Evolutionary conservation across 192 early-diverging fungal species (phyloP), one percentile per base, ranked within the genome.

Genomic region (Bifiguratus adelaidae): DNA sequence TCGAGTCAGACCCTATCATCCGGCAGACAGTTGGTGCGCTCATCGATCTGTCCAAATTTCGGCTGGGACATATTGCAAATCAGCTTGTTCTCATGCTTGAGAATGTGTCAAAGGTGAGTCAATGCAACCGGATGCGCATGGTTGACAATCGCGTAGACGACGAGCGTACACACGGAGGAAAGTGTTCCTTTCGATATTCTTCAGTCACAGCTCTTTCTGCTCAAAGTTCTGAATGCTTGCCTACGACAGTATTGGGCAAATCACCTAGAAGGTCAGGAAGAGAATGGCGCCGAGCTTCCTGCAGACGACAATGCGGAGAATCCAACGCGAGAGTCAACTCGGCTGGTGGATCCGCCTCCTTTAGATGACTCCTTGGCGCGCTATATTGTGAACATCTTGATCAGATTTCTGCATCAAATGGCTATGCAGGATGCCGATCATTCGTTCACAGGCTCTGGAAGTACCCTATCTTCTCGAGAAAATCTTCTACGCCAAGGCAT

Each of bases 221-320:
- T 92, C 41, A 72, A 83, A 46, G 69, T 95, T 30, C 61, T 92
- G 20, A 85, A 83, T 2, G 80, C 82, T 46, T 90, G 89, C 56
- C 86, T 90, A 80, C 79, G 85, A 27, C 81, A 81, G 44, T 74
- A 88, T 57, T 92, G 90, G 90, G 80, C 90, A 46, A 76, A 69
- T 58, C 76, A 77, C 50, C 74, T 74, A 45, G 72, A 60, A 28
- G n/a, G 42, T 7, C 47, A 50, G 25, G 58, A 53, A n/a, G 74
- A 70, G 4, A 33, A 52, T 26, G 37, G 26, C 1, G 41, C 44
- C 9, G 41, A 43, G 37, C 16, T 20, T 53, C 55, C 40, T 55
- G 56, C 28, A 36, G 57, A 3, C 47, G 59, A 24, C 51, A 66
- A 13, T 45, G 30, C 6, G 57, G 47, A 19, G 58, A 61, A 18